Conservation (phyloP, 2,329 filamentous ascomycete genomes). For the Lasiodiplodia sp. region DNA sequence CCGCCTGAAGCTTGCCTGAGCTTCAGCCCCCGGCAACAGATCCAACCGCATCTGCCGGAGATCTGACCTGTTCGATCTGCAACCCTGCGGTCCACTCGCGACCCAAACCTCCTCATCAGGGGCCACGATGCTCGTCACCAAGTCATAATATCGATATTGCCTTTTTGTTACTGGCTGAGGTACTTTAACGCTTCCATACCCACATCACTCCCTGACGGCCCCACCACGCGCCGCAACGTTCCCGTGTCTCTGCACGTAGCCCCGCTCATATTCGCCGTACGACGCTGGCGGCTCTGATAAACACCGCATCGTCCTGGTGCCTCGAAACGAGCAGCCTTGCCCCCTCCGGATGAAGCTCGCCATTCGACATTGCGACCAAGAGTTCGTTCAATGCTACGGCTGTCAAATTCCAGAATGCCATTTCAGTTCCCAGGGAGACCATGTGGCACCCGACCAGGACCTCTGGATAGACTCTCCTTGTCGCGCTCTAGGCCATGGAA, state of each 20-base stretch:
- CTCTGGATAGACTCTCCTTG: not conserved
- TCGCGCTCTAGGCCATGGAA: not conserved
- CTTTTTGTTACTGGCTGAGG: not conserved
- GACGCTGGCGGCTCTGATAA: not conserved
- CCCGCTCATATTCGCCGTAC: not conserved
- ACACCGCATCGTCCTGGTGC: not conserved
- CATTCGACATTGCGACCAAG: not conserved
- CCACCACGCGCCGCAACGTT: slow-evolving; percentile 14
- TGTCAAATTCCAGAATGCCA: not conserved
- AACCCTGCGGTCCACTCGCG: not conserved
- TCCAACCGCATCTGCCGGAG: slow-evolving; percentile 20
- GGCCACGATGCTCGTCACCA: not conserved
- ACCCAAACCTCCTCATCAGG: not conserved
- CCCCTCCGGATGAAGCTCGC: not conserved
- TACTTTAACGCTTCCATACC: not conserved
- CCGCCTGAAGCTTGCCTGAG: not conserved
- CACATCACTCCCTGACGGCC: slow-evolving; percentile 11
- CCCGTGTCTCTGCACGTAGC: not conserved
- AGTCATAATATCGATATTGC: not conserved
- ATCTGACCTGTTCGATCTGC: slow-evolving; percentile 11
- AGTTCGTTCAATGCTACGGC: not conserved
- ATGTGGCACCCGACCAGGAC: not conserved
- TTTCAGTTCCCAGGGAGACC: not conserved
- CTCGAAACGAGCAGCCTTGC: not conserved
- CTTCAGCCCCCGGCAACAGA: slow-evolving; percentile 6